phyloP scores from a whole-genome alignment of 805 yeast species.

The Nakazawaea siamensis region DNA sequence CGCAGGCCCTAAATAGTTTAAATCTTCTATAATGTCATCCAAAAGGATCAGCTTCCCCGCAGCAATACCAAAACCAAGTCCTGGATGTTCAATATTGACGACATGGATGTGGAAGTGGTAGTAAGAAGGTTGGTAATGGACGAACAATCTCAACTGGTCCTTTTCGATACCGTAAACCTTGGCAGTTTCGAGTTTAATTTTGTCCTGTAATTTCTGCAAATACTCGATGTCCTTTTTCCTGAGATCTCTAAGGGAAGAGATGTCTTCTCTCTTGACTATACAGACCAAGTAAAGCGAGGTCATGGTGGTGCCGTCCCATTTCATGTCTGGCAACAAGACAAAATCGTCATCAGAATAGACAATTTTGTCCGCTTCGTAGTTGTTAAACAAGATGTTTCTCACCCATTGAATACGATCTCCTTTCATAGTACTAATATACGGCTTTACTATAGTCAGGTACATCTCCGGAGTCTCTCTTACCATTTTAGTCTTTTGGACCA shows the following conservation, averaged over 20 bases:
- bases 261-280: constrained; percentile 60
- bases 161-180: constrained; percentile 33
- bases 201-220: constrained; percentile 37
- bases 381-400: constrained; percentile 67
- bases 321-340: constrained; percentile 87
- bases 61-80: constrained; percentile 58
- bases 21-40: constrained; percentile 73
- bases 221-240: constrained; percentile 48
- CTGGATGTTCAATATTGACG: constrained; percentile 63
- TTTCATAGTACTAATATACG: constrained; percentile 68
- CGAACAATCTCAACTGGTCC: constrained; percentile 64
- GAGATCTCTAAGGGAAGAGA: constrained; percentile 72
- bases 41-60: constrained; percentile 77
- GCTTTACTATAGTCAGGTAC: constrained; percentile 54
- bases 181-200: constrained; percentile 40
- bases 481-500: constrained; percentile 49
- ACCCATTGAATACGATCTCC: constrained; percentile 89
- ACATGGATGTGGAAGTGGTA: constrained; percentile 93
- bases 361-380: constrained; percentile 81
- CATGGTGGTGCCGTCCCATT: constrained; percentile 78
- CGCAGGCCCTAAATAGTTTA: constrained; percentile 41
- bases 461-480: constrained; percentile 76
- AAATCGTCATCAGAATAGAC: constrained; percentile 61
- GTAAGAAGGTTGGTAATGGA: constrained; percentile 94
- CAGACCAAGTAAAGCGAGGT: constrained; percentile 72